A percentile compares a stretch with the other conserved stretches of the same genome.
Conservation (phyloP, 768 basidiomycete genomes). For the Asterophora lycoperdoides region DNA sequence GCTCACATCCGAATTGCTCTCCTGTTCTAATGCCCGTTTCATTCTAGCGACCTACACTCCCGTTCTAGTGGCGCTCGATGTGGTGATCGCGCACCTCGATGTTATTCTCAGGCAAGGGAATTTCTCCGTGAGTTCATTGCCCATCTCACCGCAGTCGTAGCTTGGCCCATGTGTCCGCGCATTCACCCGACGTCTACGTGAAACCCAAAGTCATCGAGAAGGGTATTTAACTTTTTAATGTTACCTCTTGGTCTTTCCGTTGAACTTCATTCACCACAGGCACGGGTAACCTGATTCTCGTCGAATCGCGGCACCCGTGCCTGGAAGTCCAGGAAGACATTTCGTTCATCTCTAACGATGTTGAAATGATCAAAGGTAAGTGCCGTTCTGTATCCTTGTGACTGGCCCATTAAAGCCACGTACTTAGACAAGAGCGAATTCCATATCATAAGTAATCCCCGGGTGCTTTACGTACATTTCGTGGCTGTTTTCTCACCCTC, state of each 20-base stretch:
- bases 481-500: not conserved
- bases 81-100: constrained; percentile 84
- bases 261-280: constrained; percentile 38
- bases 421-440: constrained; percentile 78
- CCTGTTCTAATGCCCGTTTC: no score
- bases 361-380: constrained; percentile 87
- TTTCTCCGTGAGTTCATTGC: not conserved
- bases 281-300: constrained; percentile 72
- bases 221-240: constrained; percentile 41
- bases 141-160: not conserved
- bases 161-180: constrained; percentile 79
- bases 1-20: not conserved
- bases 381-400: not conserved
- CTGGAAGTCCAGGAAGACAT: constrained; percentile 95
- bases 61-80: constrained; percentile 80
- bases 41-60: constrained; percentile 82
- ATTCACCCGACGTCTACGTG: constrained; percentile 83
- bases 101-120: constrained; percentile 74
- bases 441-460: constrained; percentile 79
- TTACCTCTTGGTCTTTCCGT: not conserved
- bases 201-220: constrained; percentile 78
- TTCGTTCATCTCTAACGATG: constrained; percentile 92
- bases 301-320: constrained; percentile 92
- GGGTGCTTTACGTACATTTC: not conserved
- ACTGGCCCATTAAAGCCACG: not conserved